Percentiles rank a stretch among this genome's conserved stretches.
Conservation (phyloP, 2,329 filamentous ascomycete species). For the Fusarium zealandicum region DNA sequence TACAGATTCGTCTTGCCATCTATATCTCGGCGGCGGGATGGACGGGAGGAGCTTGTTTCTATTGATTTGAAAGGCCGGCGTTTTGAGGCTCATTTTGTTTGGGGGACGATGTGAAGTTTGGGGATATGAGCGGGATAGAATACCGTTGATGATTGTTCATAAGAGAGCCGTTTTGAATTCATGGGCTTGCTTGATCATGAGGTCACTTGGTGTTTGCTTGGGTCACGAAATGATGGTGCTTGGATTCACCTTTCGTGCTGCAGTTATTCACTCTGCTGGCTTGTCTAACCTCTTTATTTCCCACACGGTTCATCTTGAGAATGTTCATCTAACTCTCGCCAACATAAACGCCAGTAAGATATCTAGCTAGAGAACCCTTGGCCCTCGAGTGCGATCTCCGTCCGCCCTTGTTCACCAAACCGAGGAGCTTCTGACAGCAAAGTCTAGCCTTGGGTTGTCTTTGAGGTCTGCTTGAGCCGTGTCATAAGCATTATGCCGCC, state of each 20-base stretch:
- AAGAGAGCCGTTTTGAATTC: slow-evolving; percentile 19
- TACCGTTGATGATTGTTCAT: slow-evolving; percentile 26
- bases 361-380: no score
- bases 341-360: no score
- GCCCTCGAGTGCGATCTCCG: no score
- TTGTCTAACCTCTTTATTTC: no score
- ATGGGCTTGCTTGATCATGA: no score
- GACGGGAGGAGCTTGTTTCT: slow-evolving; percentile 14
- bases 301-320: no score
- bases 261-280: neutral
- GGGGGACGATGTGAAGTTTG: slow-evolving; percentile 14
- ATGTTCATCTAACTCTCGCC: no score
- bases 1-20: slow-evolving; percentile 13
- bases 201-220: neutral
- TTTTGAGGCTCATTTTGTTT: slow-evolving; percentile 29
- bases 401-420: no score
- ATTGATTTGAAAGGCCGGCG: slow-evolving; percentile 24
- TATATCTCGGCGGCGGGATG: neutral
- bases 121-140: slow-evolving; percentile 23
- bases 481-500: no score
- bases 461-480: no score
- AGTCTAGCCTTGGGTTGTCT: no score
- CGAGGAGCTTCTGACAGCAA: no score
- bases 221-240: slow-evolving; percentile 13
- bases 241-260: slow-evolving; percentile 11